These are phyloP conservation scores for Mucor lusitanicus DNA, from an alignment of 371 early-diverging fungal genomes.

Conservation along the genomic window DNA sequence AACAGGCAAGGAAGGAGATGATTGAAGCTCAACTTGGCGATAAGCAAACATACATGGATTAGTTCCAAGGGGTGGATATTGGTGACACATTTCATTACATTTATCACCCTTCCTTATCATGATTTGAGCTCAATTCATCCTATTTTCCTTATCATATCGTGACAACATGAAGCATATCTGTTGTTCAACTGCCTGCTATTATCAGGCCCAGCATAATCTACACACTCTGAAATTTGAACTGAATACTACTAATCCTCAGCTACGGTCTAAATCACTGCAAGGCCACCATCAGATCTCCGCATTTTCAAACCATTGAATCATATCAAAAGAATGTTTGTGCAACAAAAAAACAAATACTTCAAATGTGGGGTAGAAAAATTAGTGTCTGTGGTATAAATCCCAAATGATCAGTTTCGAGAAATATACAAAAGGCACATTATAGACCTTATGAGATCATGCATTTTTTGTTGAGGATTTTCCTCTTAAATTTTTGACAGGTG, in stretches of 20 bases:
- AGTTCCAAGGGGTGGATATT: background rate
- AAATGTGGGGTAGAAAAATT: background rate
- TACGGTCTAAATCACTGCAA: background rate
- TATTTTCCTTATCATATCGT: background rate
- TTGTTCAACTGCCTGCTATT: too few species aligned
- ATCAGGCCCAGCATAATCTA: too few species aligned
- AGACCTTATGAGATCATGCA: background rate
- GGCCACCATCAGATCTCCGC: background rate
- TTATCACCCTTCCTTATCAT: background rate
- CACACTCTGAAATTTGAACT: too few species aligned
- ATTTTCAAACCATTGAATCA: background rate
- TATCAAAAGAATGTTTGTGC: background rate
- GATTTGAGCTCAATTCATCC: background rate
- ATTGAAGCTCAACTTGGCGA: background rate
- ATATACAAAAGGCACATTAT: background rate
- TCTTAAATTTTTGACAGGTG: slow-evolving; percentile 4
- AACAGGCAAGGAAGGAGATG: background rate
- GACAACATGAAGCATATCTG: background rate
- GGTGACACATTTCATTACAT: background rate
- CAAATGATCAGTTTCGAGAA: background rate
- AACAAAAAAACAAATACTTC: background rate
- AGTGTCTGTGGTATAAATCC: background rate
- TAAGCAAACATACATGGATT: background rate
- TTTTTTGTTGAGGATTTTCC: background rate
- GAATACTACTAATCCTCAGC: too few species aligned